Evolutionary conservation across 257 asterid genomes (phyloP).

Genomic region (Vinca minor): DNA sequence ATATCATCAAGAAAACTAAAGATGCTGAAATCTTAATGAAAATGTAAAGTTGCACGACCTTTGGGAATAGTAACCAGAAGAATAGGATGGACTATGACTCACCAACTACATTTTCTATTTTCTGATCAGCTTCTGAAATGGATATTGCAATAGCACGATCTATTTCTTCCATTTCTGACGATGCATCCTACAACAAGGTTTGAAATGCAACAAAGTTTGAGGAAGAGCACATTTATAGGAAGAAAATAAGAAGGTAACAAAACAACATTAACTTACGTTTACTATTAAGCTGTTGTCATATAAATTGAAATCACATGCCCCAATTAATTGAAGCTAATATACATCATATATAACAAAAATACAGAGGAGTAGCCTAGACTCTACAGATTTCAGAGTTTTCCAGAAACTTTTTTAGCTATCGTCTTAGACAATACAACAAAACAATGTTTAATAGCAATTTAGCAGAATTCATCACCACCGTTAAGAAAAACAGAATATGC

Average conservation of each 20-base stretch:
- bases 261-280: neutral
- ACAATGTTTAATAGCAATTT: neutral
- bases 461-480: neutral
- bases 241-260: neutral
- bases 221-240: neutral
- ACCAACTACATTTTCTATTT: constrained; percentile 46
- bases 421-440: neutral
- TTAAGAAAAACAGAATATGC: neutral
- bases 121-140: constrained; percentile 64
- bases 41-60: neutral
- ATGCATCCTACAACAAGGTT: constrained; percentile 38
- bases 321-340: neutral
- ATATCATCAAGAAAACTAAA: constrained; percentile 8
- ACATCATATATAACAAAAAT: neutral
- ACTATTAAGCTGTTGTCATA: neutral
- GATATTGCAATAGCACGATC: constrained; percentile 82
- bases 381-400: neutral
- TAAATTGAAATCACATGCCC: neutral
- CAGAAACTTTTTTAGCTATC: neutral
- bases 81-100: constrained; percentile 17
- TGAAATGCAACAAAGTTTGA: neutral
- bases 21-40: constrained; percentile 4
- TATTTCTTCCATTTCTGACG: constrained; percentile 60
- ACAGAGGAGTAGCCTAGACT: neutral
- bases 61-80: neutral